Conservation (phyloP, 768 basidiomycete species). For the Calocera cornea region DNA sequence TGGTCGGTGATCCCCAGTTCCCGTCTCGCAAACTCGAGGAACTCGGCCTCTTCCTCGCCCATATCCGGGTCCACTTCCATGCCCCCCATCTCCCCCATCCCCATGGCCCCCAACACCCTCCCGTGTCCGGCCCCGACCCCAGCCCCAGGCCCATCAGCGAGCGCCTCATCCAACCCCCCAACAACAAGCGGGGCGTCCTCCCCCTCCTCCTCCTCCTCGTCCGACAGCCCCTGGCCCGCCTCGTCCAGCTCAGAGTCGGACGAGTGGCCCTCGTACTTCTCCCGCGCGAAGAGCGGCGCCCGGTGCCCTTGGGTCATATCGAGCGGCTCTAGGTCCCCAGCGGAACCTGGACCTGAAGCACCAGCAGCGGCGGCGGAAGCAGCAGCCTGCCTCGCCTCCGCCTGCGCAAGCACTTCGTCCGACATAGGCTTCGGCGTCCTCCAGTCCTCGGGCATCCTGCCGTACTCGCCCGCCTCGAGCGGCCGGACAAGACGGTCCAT, state of each 20-base stretch:
- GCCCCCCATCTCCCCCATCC: slow-evolving; percentile 39
- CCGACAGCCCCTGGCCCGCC: slow-evolving; percentile 26
- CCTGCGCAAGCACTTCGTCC: not conserved
- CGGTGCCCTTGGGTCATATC: slow-evolving; percentile 23
- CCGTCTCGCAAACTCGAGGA: slow-evolving; percentile 87
- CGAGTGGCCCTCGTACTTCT: slow-evolving; percentile 68
- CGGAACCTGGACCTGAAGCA: not conserved
- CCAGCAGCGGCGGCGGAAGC: not conserved
- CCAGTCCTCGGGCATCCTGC: slow-evolving; percentile 49
- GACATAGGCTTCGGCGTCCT: not conserved
- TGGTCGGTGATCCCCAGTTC: slow-evolving; percentile 75
- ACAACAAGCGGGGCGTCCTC: slow-evolving; percentile 70
- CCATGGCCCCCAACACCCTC: too few relatives aligned
- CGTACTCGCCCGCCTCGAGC: slow-evolving; percentile 74
- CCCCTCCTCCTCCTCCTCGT: slow-evolving; percentile 46
- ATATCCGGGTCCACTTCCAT: slow-evolving; percentile 65
- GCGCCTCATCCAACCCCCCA: too few relatives aligned
- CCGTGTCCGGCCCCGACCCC: too few relatives aligned
- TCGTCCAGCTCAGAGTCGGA: slow-evolving; percentile 75
- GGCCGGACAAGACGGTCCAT: slow-evolving; percentile 74
- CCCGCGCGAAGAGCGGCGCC: slow-evolving; percentile 65
- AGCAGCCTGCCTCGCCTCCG: not conserved
- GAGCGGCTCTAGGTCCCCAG: slow-evolving; percentile 2
- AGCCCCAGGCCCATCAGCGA: too few relatives aligned
- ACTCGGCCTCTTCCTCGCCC: slow-evolving; percentile 87